Evolutionary conservation across 306 rosid genomes (phyloP).

Genomic region (Quercus robur): DNA sequence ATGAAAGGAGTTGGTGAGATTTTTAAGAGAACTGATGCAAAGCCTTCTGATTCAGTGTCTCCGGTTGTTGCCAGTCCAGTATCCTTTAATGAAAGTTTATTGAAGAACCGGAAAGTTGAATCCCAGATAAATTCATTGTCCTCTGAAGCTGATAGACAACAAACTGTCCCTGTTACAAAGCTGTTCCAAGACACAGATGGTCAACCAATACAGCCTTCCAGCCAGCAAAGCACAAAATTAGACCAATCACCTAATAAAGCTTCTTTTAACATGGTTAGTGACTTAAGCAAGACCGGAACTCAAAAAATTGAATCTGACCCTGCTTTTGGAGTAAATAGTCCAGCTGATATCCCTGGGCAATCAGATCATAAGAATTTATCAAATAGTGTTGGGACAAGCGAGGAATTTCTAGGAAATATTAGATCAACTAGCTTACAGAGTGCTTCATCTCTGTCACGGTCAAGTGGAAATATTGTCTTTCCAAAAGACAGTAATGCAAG

Average conservation of each 20-base stretch:
- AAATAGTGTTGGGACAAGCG: conserved; percentile 25
- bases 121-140: conserved; percentile 26
- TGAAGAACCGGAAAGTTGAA: conserved; percentile 33
- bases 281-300: conserved; percentile 21
- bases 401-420: conserved; percentile 21
- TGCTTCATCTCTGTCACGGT: conserved; percentile 34
- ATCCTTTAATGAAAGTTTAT: conserved; percentile 17
- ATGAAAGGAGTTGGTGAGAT: conserved; percentile 16
- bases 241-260: conserved; percentile 17
- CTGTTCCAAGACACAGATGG: conserved; percentile 4
- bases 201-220: conserved; percentile 18
- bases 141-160: conserved; percentile 30
- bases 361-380: conserved; percentile 24
- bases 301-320: conserved; percentile 33
- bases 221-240: conserved; percentile 12
- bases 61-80: conserved; percentile 18
- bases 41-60: conserved; percentile 36
- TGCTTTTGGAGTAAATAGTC: conserved; percentile 18
- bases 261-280: conserved; percentile 19
- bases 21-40: conserved; percentile 29
- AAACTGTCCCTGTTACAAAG: conserved; percentile 22
- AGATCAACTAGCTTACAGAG: conserved; percentile 29
- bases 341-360: conserved; percentile 32
- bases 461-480: conserved; percentile 32
- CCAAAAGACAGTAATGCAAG: conserved; percentile 23